Evolutionary conservation across 805 yeast species (phyloP).

Genomic region (Cyberlindnera japonica): DNA sequence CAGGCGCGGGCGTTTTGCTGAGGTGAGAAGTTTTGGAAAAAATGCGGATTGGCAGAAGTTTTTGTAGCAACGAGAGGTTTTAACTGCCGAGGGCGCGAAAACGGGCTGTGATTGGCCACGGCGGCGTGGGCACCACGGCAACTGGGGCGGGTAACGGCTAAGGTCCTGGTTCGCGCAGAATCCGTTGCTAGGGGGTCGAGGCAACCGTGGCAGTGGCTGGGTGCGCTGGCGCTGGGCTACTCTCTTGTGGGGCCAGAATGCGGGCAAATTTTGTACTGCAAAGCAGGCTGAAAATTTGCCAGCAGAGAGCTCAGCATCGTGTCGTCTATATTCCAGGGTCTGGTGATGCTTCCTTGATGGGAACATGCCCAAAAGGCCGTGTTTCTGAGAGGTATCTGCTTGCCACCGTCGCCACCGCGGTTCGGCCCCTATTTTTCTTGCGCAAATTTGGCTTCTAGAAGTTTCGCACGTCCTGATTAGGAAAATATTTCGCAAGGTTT

Average conservation of each 20-base stretch:
- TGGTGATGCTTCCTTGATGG: no score
- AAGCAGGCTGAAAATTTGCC: neutral
- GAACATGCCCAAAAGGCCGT: neutral
- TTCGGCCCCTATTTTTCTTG: conserved; percentile 2
- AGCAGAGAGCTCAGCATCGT: neutral
- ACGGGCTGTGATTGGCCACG: conserved; percentile 9
- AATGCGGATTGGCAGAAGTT: conserved; percentile 5
- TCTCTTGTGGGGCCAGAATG: no score
- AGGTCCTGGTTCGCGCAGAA: conserved; percentile 2
- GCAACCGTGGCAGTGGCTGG: neutral
- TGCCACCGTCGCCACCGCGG: conserved; percentile 1
- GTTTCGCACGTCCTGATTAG: no score
- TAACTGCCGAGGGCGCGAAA: neutral
- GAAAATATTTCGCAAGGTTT: no score
- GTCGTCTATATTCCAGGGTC: no score
- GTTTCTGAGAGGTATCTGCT: neutral
- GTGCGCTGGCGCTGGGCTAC: no score
- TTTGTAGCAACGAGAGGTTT: conserved; percentile 10
- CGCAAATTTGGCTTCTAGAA: no score
- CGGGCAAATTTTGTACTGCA: neutral
- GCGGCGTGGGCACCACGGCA: conserved; percentile 6
- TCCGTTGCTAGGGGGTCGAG: conserved; percentile 13
- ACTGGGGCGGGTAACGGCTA: conserved; percentile 14
- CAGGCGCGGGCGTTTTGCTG: conserved; percentile 5
- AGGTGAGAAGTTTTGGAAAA: conserved; percentile 1